A percentile compares a stretch with the other conserved stretches of the same genome.
Conservation (phyloP, 371 early-diverging fungal species). For the Mortierella sp. region DNA sequence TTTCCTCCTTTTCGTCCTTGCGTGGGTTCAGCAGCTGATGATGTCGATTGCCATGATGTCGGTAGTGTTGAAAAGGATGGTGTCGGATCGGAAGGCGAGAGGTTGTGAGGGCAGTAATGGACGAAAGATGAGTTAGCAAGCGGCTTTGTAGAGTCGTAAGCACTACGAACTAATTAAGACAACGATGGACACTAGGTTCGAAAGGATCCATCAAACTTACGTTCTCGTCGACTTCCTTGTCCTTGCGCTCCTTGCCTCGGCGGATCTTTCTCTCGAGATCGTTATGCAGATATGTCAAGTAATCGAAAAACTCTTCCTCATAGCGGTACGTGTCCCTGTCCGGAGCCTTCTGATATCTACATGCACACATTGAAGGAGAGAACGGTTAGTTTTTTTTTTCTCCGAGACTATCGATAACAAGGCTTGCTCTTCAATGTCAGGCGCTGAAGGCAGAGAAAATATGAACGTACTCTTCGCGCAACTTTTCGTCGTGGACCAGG, state of each 20-base stretch:
- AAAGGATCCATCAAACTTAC: conserved; percentile 49
- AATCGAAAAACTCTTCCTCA: conserved; percentile 83
- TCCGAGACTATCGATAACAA: not conserved
- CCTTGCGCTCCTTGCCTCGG: conserved; percentile 81
- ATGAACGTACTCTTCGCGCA: conserved; percentile 73
- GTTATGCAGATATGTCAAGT: conserved; percentile 76
- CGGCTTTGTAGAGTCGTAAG: not conserved
- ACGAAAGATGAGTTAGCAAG: not conserved
- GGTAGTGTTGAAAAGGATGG: too few relatives aligned
- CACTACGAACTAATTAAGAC: not conserved
- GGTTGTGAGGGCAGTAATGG: not conserved
- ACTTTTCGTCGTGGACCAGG: conserved; percentile 83
- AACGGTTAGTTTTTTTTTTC: not conserved
- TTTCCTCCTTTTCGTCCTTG: conserved; percentile 88
- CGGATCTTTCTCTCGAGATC: conserved; percentile 85
- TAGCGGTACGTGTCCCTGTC: conserved; percentile 81
- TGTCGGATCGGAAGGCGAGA: not conserved
- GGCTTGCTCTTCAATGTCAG: not conserved
- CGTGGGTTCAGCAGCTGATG: conserved; percentile 72
- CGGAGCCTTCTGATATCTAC: conserved; percentile 72
- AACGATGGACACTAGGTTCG: too few relatives aligned
- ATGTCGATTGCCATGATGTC: not conserved
- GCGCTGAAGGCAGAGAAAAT: not conserved
- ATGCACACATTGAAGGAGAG: not conserved
- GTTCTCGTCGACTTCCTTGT: conserved; percentile 80